phyloP scores from a whole-genome alignment of 2,329 filamentous ascomycete genomes.

The Hypoxylon sp. region DNA sequence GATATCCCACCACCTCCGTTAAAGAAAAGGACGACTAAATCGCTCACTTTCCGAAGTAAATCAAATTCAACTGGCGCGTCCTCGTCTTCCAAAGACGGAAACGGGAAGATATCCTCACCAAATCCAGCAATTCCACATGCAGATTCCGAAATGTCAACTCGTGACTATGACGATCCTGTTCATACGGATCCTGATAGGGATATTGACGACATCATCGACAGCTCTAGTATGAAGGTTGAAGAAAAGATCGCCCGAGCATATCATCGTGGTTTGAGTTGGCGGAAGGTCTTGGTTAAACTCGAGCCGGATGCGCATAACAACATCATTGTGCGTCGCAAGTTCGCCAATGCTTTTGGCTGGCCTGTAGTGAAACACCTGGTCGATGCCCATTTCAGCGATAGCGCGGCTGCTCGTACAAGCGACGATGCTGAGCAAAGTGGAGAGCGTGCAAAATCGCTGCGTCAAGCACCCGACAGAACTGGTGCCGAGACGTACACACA shows the following conservation, averaged over 20 bases:
- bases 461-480: constrained; percentile 70
- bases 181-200: constrained; percentile 64
- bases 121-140: constrained; percentile 57
- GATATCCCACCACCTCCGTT: constrained; percentile 89
- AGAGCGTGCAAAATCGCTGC: constrained; percentile 77
- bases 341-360: constrained; percentile 98
- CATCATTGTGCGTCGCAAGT: constrained; percentile 95
- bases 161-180: constrained; percentile 67
- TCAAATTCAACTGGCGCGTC: constrained; percentile 47
- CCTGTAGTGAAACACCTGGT: constrained; percentile 95
- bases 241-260: constrained; percentile 98
- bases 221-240: constrained; percentile 86
- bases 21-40: constrained; percentile 65
- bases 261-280: constrained; percentile 91
- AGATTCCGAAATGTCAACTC: constrained; percentile 61
- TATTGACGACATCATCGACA: constrained; percentile 66
- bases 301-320: constrained; percentile 99
- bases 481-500: constrained; percentile 73
- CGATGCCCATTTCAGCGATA: constrained; percentile 92
- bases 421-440: constrained; percentile 76
- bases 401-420: constrained; percentile 72
- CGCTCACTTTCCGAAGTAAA: constrained; percentile 55
- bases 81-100: constrained; percentile 47
- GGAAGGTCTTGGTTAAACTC: constrained; percentile 94
- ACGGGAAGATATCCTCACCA: constrained; percentile 55